A percentile compares a stretch with the other conserved stretches of the same genome.
phyloP scores from a whole-genome alignment of 495 filamentous ascomycete species.

The Amniculicola lignicola region DNA sequence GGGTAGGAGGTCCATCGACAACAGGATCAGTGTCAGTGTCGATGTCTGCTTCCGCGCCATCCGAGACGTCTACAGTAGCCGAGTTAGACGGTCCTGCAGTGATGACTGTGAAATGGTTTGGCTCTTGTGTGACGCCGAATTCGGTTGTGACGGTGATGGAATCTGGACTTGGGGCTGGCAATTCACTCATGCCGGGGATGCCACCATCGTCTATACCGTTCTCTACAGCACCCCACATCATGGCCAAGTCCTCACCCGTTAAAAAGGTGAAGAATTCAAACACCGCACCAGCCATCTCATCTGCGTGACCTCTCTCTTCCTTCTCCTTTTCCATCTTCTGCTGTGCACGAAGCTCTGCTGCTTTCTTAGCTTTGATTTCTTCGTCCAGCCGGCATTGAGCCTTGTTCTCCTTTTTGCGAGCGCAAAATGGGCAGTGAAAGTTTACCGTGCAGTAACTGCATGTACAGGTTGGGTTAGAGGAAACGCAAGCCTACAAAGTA shows the following conservation, averaged over 20 bases:
- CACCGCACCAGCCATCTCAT: slow-evolving; percentile 26
- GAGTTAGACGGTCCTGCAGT: too few relatives aligned
- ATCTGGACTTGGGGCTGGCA: slow-evolving; percentile 19
- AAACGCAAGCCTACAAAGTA: slow-evolving; percentile 39
- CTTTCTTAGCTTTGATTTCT: slow-evolving; percentile 30
- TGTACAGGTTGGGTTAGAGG: slow-evolving; percentile 48
- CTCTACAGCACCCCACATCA: neutral
- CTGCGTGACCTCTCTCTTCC: slow-evolving; percentile 26
- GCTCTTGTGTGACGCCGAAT: slow-evolving; percentile 26
- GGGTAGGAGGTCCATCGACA: too few relatives aligned
- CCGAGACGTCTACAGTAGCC: too few relatives aligned
- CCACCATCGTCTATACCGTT: neutral
- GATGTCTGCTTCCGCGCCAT: too few relatives aligned
- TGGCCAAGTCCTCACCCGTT: slow-evolving; percentile 6
- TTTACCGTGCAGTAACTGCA: slow-evolving; percentile 55
- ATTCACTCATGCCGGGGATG: neutral
- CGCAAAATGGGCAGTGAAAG: slow-evolving; percentile 55
- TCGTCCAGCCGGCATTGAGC: slow-evolving; percentile 34
- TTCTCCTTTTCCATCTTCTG: slow-evolving; percentile 31
- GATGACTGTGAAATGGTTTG: slow-evolving; percentile 16
- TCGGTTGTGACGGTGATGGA: slow-evolving; percentile 28
- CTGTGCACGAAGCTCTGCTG: slow-evolving; percentile 18
- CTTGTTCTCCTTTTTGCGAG: slow-evolving; percentile 36
- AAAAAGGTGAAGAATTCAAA: slow-evolving; percentile 29
- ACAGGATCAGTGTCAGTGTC: too few relatives aligned